A percentile compares a stretch with the other conserved stretches of the same genome.
phyloP scores from a whole-genome alignment of 2,329 filamentous ascomycete species.

The Fusarium sp. region DNA sequence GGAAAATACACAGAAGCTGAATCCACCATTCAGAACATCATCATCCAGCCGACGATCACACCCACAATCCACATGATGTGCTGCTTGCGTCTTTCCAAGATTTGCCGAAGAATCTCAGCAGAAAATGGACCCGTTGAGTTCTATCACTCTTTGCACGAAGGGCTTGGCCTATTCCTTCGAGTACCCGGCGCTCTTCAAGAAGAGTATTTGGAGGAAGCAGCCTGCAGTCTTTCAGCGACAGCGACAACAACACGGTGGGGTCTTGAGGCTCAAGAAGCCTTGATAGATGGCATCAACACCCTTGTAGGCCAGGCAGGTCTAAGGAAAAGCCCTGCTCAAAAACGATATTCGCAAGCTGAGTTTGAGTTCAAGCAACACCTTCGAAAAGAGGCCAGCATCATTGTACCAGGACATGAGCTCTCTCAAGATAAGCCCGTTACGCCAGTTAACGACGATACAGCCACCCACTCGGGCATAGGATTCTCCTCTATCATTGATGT shows the following conservation, averaged over 20 bases:
- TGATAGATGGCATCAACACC: not conserved
- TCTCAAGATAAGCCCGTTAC: no score
- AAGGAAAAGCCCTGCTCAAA: not conserved
- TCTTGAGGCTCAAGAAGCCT: not conserved
- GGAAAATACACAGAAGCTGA: not conserved
- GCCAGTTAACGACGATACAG: no score
- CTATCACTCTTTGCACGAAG: not conserved
- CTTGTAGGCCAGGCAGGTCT: not conserved
- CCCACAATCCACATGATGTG: not conserved
- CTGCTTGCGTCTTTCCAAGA: not conserved
- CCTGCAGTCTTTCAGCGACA: not conserved
- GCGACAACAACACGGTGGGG: not conserved
- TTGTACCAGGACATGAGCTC: no score
- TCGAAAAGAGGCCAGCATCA: not conserved
- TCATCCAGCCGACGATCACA: not conserved
- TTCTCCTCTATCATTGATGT: not conserved
- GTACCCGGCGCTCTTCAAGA: not conserved
- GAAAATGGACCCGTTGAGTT: no score
- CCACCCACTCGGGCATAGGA: no score
- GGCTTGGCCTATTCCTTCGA: not conserved
- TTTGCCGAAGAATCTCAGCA: no score
- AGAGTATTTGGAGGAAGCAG: not conserved
- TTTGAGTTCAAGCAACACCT: not conserved
- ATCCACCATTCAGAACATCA: not conserved
- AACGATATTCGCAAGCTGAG: not conserved